These are phyloP conservation scores for Wickerhamia fluorescens DNA, from an alignment of 805 yeast species.

Conservation along the genomic window DNA sequence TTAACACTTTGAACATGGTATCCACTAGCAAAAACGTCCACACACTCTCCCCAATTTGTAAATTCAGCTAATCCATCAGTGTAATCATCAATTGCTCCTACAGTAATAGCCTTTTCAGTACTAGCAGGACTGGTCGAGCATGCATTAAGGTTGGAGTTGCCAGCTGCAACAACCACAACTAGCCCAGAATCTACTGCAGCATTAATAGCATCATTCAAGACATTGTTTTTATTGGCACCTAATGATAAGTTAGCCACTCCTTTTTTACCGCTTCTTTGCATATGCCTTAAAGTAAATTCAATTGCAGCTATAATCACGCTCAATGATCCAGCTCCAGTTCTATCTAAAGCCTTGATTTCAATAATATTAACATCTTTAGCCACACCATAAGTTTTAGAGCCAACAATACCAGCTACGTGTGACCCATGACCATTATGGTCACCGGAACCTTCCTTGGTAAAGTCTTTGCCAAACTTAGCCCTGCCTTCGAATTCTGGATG, in stretches of 20 bases:
- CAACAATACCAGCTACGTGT: conserved; percentile 86
- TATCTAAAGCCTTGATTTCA: conserved; percentile 70
- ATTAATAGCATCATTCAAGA: conserved; percentile 67
- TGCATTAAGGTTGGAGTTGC: conserved; percentile 72
- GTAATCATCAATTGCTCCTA: conserved; percentile 82
- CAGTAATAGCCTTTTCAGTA: conserved; percentile 62
- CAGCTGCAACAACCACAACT: conserved; percentile 77
- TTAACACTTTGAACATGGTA: conserved; percentile 55
- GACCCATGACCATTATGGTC: conserved; percentile 89
- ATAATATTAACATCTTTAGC: conserved; percentile 57
- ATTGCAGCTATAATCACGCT: conserved; percentile 60
- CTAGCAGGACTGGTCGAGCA: conserved; percentile 86
- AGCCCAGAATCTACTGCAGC: conserved; percentile 72
- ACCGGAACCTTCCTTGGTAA: conserved; percentile 54
- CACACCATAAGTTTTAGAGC: conserved; percentile 74
- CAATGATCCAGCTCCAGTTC: conserved; percentile 62
- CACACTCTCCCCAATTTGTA: conserved; percentile 93
- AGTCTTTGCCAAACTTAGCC: conserved; percentile 52
- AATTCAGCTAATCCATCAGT: conserved; percentile 67
- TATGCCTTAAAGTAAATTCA: conserved; percentile 61
- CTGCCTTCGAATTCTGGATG: conserved; percentile 64
- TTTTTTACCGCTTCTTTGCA: conserved; percentile 19
- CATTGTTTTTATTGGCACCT: conserved; percentile 62
- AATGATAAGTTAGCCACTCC: conserved; percentile 77
- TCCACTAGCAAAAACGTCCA: conserved; percentile 82